These are phyloP conservation scores for Aspergillus sclerotioniger DNA, from an alignment of 495 filamentous ascomycete species.

Conservation along the genomic window DNA sequence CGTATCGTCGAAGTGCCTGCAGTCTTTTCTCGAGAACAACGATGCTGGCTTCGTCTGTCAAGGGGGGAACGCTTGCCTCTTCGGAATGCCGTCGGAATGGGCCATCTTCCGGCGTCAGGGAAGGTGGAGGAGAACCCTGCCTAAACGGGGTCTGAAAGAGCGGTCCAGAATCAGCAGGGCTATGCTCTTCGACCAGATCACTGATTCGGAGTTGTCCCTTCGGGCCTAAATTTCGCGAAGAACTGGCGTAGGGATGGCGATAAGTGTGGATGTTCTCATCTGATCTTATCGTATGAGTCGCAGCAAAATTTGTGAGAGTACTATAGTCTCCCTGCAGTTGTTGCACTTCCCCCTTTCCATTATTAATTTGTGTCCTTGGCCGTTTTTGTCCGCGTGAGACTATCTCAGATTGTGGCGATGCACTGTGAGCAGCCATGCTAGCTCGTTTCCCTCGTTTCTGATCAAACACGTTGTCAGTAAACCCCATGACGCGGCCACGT, in stretches of 20 bases:
- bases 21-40: slow-evolving; percentile 12
- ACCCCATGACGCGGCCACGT: slow-evolving; percentile 20
- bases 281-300: background rate
- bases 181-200: slow-evolving; percentile 15
- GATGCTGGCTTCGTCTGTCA: slow-evolving; percentile 13
- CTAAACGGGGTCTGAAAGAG: background rate
- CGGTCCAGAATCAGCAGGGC: background rate
- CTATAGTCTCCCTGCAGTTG: background rate
- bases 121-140: background rate
- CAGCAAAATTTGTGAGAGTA: background rate
- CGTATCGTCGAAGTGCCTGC: slow-evolving; percentile 13
- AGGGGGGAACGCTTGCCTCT: background rate
- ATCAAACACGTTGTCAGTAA: slow-evolving; percentile 25
- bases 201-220: slow-evolving; percentile 17
- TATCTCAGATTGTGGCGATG: slow-evolving; percentile 1
- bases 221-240: slow-evolving; percentile 2
- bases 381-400: slow-evolving; percentile 13
- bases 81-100: background rate
- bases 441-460: slow-evolving; percentile 22
- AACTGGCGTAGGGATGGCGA: background rate
- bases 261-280: background rate
- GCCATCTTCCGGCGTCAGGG: background rate
- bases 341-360: background rate
- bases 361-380: background rate
- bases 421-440: slow-evolving; percentile 4